Evolutionary conservation across 371 early-diverging fungal genomes (phyloP).

Genomic region (Mucor piriformis): DNA sequence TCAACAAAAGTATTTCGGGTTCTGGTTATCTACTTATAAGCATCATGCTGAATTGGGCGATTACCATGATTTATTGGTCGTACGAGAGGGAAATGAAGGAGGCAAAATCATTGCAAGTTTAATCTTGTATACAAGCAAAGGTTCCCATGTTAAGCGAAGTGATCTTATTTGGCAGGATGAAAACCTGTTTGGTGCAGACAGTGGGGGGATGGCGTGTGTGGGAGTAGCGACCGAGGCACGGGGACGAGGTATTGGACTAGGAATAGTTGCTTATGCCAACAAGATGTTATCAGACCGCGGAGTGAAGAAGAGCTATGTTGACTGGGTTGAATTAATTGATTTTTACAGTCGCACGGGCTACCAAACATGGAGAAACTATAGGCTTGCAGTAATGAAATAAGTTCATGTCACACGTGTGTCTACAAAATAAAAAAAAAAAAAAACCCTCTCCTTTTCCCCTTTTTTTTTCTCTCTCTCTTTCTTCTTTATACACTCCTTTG

Average conservation of each 20-base stretch:
- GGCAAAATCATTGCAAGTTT: conserved; percentile 40
- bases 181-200: conserved; percentile 28
- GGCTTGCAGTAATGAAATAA: conserved; percentile 25
- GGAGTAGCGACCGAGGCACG: conserved; percentile 45
- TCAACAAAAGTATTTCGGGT: conserved; percentile 40
- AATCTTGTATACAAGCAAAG: conserved; percentile 28
- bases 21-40: conserved; percentile 45
- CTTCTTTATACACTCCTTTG: conserved; percentile 2
- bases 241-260: conserved; percentile 48
- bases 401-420: conserved; percentile 25
- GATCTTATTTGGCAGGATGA: conserved; percentile 47
- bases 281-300: conserved; percentile 37
- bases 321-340: conserved; percentile 54
- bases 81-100: conserved; percentile 31
- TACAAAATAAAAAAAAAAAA: conserved; percentile 11
- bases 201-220: conserved; percentile 56
- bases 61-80: conserved; percentile 47
- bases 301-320: conserved; percentile 43
- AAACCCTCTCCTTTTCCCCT: conserved; percentile 17
- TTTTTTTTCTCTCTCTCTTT: conserved; percentile 4
- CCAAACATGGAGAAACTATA: conserved; percentile 48
- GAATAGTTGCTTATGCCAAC: conserved; percentile 47
- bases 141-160: conserved; percentile 33
- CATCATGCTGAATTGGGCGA: conserved; percentile 51
- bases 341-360: conserved; percentile 47